These are phyloP conservation scores for Triticum aestivum DNA, from an alignment of 176 grass and related monocot species.

Conservation along the genomic window DNA sequence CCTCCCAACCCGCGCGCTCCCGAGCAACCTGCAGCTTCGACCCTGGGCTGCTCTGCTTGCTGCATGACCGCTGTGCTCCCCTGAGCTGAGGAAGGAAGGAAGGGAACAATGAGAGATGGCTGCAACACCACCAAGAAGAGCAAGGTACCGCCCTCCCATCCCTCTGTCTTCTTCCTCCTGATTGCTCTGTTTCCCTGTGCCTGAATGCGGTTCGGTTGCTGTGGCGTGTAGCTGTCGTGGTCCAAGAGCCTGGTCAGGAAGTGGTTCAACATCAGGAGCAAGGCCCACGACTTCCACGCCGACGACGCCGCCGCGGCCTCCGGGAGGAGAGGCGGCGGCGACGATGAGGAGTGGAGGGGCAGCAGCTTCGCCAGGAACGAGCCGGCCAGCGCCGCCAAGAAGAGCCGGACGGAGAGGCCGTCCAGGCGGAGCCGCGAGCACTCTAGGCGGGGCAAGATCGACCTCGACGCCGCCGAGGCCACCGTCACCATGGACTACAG, in stretches of 20 bases:
- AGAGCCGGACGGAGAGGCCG: constrained; percentile 60
- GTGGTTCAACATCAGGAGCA: constrained; percentile 97
- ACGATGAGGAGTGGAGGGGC: constrained; percentile 76
- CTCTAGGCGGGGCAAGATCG: constrained; percentile 77
- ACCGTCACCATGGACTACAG: constrained; percentile 87
- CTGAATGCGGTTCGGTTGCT: background rate
- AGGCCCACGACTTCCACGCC: constrained; percentile 89
- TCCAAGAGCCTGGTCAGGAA: constrained; percentile 90
- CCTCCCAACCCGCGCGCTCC: constrained; percentile 22
- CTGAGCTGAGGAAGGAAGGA: constrained; percentile 2
- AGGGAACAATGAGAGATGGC: constrained; percentile 75
- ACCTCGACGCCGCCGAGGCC: constrained; percentile 78
- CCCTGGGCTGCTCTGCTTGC: constrained; percentile 1
- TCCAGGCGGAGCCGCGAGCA: constrained; percentile 60
- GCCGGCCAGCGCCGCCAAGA: constrained; percentile 62
- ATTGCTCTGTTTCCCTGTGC: background rate
- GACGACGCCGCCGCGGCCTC: constrained; percentile 58
- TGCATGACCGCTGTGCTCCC: constrained; percentile 45
- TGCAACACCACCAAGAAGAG: constrained; percentile 72
- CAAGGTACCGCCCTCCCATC: constrained; percentile 47
- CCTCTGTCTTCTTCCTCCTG: background rate
- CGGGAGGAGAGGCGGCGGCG: constrained; percentile 47
- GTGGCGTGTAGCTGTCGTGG: constrained; percentile 65
- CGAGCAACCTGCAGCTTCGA: constrained; percentile 15
- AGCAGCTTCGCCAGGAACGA: constrained; percentile 79